Evolutionary conservation across 345 rosid species (phyloP).

Genomic region (Eucalyptus dawsonii): DNA sequence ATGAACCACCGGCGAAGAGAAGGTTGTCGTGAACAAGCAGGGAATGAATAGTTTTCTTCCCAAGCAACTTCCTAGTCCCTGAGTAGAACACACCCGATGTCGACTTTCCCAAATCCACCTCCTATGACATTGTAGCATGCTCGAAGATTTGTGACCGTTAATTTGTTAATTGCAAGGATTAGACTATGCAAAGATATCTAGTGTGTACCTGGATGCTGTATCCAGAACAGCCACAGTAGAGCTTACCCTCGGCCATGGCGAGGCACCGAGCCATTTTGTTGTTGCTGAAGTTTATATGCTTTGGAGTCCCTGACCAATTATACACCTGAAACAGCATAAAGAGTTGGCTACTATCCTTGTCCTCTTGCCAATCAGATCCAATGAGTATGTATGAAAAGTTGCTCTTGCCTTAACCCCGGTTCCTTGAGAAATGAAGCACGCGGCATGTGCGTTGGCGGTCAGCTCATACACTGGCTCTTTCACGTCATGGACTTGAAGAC

Average conservation of each 20-base stretch:
- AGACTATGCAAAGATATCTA: not conserved
- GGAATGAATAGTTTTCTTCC: slow-evolving; percentile 37
- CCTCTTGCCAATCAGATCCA: not conserved
- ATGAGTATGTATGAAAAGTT: not conserved
- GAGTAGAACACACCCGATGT: slow-evolving; percentile 23
- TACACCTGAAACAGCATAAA: slow-evolving; percentile 24
- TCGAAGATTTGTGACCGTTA: not conserved
- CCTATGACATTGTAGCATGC: slow-evolving; percentile 6
- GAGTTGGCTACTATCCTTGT: not conserved
- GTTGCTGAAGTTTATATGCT: slow-evolving; percentile 37
- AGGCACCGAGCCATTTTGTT: slow-evolving; percentile 36
- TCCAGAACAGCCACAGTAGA: slow-evolving; percentile 49
- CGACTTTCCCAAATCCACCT: slow-evolving; percentile 26
- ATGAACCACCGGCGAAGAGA: slow-evolving; percentile 35
- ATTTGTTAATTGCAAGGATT: not conserved
- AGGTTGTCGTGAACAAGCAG: slow-evolving; percentile 15
- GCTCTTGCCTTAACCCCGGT: slow-evolving; percentile 46
- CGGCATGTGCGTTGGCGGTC: slow-evolving; percentile 30
- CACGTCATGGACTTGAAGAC: slow-evolving; percentile 54
- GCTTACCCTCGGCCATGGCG: slow-evolving; percentile 31
- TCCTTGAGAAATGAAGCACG: slow-evolving; percentile 43
- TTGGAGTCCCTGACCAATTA: slow-evolving; percentile 41
- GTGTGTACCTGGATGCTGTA: slow-evolving; percentile 40
- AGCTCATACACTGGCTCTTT: slow-evolving; percentile 37
- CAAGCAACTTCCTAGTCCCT: slow-evolving; percentile 41